Conservation (phyloP, 345 rosid species). For the Gossypium turneri region DNA sequence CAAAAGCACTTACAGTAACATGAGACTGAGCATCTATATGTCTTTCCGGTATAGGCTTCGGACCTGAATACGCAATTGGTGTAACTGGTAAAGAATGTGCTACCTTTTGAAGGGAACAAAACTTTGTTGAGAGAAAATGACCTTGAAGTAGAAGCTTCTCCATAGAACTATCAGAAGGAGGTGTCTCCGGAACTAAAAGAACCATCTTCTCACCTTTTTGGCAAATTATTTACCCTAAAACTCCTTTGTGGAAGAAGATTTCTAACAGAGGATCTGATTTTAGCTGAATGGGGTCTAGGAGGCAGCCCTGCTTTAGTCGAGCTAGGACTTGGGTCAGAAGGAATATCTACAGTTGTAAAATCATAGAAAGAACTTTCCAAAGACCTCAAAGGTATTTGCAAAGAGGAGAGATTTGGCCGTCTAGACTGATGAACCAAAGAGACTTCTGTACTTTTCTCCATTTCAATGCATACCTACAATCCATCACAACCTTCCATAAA, state of each 20-base stretch:
- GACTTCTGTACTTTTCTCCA: slow-evolving; percentile 15
- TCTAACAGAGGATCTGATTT: slow-evolving; percentile 36
- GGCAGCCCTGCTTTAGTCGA: slow-evolving; percentile 37
- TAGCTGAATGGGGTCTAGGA: slow-evolving; percentile 49
- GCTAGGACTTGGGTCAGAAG: slow-evolving; percentile 33
- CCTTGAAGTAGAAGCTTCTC: slow-evolving; percentile 36
- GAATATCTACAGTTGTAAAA: slow-evolving; percentile 24
- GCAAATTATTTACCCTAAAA: slow-evolving; percentile 29
- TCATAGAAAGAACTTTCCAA: slow-evolving; percentile 29
- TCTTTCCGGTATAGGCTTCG: slow-evolving; percentile 24
- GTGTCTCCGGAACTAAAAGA: slow-evolving; percentile 37
- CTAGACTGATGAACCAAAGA: slow-evolving; percentile 28
- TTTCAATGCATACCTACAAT: slow-evolving; percentile 13
- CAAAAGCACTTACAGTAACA: slow-evolving; percentile 25
- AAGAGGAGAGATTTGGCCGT: slow-evolving; percentile 38
- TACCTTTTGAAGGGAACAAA: slow-evolving; percentile 35
- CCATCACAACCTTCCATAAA: background rate
- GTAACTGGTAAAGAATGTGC: slow-evolving; percentile 45
- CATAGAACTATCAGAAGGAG: slow-evolving; percentile 28
- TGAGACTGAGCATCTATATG: slow-evolving; percentile 12
- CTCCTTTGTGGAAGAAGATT: slow-evolving; percentile 43
- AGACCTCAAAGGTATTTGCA: slow-evolving; percentile 49
- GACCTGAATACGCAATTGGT: slow-evolving; percentile 29
- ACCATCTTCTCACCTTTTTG: slow-evolving; percentile 38
- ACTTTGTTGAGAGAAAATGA: slow-evolving; percentile 46